Evolutionary conservation across 2,329 filamentous ascomycete genomes (phyloP), one percentile per base, ranked within the genome.

Genomic region (Apiospora malaysiana): DNA sequence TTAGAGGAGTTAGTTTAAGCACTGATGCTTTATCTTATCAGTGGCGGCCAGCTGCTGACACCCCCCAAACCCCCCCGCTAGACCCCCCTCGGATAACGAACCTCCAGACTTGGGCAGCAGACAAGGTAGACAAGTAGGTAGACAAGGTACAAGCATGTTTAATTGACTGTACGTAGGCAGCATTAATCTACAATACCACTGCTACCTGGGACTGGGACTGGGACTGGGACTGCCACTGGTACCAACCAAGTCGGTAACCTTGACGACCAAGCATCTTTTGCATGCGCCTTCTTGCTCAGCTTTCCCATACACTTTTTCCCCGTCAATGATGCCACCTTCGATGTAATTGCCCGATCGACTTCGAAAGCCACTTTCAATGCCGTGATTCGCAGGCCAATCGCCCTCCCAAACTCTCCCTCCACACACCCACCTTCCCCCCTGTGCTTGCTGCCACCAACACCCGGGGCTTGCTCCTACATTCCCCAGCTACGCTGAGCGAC

Each of bases 341-440:
- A 63, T 63, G 56, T 63, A 63, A 63, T 63, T 32, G 18, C 12
- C 56, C 21, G 56, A 12, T 32, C 32, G 32, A 63, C 18, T 63
- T 40, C 56, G 56, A 63, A 40, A 63, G 40, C 56, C 56, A 63
- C 56, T 63, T 63, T 63, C 56, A 63, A 63, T 63, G 56, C 56
- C 56, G 56, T 63, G 32, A 63, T 63, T 63, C 56, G 56, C 56
- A 63, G 56, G 56, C 56, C 56, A 63, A 63, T 63, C 56, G 56
- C 32, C 56, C 56, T 45, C 42, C 56, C 56, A 40, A 63, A 40
- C 56, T 40, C 56, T 63, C 56, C 32, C 56, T 40, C 32, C 51
- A 37, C 51, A 9, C 27, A 37, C 51, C 4, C 51, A 59, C 51
- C 27, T 37, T 18, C 56, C 27, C 56, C 56, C 56, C 56, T 40